Percentiles rank a stretch among this genome's conserved stretches.
These are phyloP conservation scores for Diaporthe helianthi DNA, from an alignment of 2,329 filamentous ascomycete genomes.

Conservation along the genomic window DNA sequence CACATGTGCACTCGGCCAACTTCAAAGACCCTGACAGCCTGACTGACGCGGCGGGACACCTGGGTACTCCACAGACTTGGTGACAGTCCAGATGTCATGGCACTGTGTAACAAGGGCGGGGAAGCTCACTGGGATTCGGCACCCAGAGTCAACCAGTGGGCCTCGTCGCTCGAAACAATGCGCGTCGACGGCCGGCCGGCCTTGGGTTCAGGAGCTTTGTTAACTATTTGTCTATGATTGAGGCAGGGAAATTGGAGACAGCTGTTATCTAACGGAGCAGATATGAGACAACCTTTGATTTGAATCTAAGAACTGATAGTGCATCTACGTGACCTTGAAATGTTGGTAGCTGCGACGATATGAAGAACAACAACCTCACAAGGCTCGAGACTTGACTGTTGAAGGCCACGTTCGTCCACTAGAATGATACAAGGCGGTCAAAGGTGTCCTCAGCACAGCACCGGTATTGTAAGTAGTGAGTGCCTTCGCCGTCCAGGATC, in stretches of 20 bases:
- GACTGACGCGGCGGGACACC: neutral
- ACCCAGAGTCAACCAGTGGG: neutral
- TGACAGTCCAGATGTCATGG: neutral
- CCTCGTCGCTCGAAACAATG: neutral
- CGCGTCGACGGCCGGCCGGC: neutral
- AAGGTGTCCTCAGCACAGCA: neutral
- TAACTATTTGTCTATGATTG: neutral
- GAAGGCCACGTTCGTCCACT: neutral
- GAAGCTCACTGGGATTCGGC: neutral
- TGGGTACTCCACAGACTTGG: neutral
- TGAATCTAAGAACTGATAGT: too few species aligned
- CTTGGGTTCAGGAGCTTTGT: neutral
- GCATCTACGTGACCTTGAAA: conserved; percentile 60
- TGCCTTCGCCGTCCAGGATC: neutral
- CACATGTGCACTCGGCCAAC: neutral
- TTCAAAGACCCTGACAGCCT: neutral
- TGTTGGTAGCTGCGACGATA: conserved; percentile 47
- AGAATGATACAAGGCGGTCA: neutral
- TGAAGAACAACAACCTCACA: neutral
- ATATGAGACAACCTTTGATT: too few species aligned
- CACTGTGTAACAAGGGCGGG: neutral
- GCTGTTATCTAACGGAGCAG: neutral
- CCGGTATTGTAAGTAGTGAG: neutral
- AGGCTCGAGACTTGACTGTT: neutral
- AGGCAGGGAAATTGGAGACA: neutral